Percentiles rank a stretch among this genome's conserved stretches.
These are phyloP conservation scores for Podospora bellae-mahoneyi DNA, from an alignment of 495 filamentous ascomycete species.

Conservation along the genomic window DNA sequence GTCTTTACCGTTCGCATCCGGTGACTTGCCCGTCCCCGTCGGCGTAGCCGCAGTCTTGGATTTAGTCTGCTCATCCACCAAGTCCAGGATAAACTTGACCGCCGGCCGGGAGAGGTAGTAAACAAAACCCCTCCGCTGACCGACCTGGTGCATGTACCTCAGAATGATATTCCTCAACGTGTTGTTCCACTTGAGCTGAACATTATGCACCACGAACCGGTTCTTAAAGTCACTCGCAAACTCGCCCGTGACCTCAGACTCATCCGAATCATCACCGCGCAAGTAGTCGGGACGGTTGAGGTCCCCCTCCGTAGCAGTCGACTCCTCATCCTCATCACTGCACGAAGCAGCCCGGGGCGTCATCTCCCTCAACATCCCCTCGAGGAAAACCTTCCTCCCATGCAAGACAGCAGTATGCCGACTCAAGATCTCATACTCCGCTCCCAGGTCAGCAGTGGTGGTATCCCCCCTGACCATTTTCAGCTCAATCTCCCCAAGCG, in stretches of 20 bases:
- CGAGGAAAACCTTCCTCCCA: slow-evolving; percentile 73
- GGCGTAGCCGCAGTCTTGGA: slow-evolving; percentile 45
- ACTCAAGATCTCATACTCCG: slow-evolving; percentile 64
- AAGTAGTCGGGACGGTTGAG: not conserved
- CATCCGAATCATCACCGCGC: slow-evolving; percentile 28
- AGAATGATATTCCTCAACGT: slow-evolving; percentile 91
- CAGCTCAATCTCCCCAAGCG: slow-evolving; percentile 63
- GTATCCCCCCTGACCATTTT: slow-evolving; percentile 55
- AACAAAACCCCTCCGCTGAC: slow-evolving; percentile 91
- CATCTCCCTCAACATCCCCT: slow-evolving; percentile 68
- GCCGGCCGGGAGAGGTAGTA: slow-evolving; percentile 96
- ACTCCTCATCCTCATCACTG: slow-evolving; percentile 18
- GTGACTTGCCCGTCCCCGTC: slow-evolving; percentile 36
- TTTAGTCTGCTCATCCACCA: slow-evolving; percentile 88
- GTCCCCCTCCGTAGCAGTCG: slow-evolving; percentile 24
- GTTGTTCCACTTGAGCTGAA: slow-evolving; percentile 98
- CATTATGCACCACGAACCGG: slow-evolving; percentile 94
- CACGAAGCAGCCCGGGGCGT: slow-evolving; percentile 26
- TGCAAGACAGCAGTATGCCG: slow-evolving; percentile 67
- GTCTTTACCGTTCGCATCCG: slow-evolving; percentile 39
- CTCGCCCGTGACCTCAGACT: slow-evolving; percentile 49
- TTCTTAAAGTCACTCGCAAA: slow-evolving; percentile 94
- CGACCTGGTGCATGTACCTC: slow-evolving; percentile 95
- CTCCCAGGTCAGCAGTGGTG: slow-evolving; percentile 49
- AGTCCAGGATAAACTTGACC: slow-evolving; percentile 96